Evolutionary conservation across 768 basidiomycete species (phyloP).

Genomic region (Serendipita indica): DNA sequence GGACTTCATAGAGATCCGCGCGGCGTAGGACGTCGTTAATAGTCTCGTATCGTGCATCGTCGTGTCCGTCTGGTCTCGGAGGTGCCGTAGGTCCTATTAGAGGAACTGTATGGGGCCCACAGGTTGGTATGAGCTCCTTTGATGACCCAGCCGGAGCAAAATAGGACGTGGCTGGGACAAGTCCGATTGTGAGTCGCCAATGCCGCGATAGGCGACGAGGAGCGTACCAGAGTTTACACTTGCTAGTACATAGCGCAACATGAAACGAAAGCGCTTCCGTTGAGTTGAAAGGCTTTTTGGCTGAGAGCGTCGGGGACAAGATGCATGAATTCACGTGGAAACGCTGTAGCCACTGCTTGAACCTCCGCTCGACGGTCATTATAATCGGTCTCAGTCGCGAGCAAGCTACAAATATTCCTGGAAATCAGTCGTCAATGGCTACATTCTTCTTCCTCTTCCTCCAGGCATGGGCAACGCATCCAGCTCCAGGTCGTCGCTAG

Average conservation of each 20-base stretch:
- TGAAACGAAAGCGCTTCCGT: no score
- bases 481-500: no score
- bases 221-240: not conserved
- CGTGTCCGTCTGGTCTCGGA: constrained; percentile 9
- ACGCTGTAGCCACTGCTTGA: no score
- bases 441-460: no score
- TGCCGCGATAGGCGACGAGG: not conserved
- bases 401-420: no score
- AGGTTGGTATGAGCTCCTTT: not conserved
- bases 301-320: no score
- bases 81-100: not conserved
- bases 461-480: no score
- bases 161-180: not conserved
- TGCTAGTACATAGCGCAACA: constrained; percentile 7
- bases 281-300: no score
- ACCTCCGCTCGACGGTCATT: no score
- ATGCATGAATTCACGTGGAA: no score
- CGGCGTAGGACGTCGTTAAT: constrained; percentile 42
- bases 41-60: constrained; percentile 21
- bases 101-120: not conserved
- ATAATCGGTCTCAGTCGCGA: no score
- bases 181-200: not conserved
- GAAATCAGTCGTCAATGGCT: no score
- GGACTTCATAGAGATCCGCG: constrained; percentile 57
- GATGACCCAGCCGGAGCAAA: not conserved